Evolutionary conservation across 2,329 filamentous ascomycete genomes (phyloP).

Genomic region (Penicillium sp.): DNA sequence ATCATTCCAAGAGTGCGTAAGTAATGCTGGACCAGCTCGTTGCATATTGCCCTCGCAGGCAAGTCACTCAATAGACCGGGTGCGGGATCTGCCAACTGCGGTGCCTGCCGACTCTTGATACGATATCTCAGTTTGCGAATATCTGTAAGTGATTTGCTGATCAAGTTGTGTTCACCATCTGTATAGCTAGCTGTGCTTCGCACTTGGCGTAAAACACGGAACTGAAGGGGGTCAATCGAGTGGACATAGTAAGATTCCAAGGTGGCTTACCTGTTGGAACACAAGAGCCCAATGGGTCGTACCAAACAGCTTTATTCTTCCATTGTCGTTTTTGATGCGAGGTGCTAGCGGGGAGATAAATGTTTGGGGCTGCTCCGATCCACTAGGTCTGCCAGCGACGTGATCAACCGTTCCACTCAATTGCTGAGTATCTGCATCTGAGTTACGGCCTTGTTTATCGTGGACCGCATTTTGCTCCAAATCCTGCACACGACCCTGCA

Average conservation of each 20-base stretch:
- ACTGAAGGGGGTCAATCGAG: constrained; percentile 1
- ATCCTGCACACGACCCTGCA: constrained; percentile 10
- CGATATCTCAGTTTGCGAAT: constrained; percentile 18
- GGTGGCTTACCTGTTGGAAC: constrained; percentile 13
- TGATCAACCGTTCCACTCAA: not conserved
- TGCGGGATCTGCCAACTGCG: constrained; percentile 20
- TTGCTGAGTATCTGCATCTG: not conserved
- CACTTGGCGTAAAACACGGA: constrained; percentile 12
- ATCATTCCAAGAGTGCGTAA: constrained; percentile 32
- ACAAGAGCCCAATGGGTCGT: constrained; percentile 17
- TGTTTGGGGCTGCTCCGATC: constrained; percentile 5
- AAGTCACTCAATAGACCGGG: constrained; percentile 20
- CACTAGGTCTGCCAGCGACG: not conserved
- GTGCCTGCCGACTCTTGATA: constrained; percentile 21
- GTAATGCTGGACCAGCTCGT: constrained; percentile 26
- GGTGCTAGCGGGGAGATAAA: constrained; percentile 10
- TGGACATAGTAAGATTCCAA: not conserved
- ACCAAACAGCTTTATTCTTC: constrained; percentile 12
- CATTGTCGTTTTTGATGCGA: constrained; percentile 8
- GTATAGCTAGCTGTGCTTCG: constrained; percentile 7
- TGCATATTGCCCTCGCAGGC: constrained; percentile 18
- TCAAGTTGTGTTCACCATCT: constrained; percentile 11
- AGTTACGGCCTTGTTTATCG: not conserved
- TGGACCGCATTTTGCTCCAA: not conserved
- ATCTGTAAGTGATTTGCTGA: constrained; percentile 15